A percentile compares a stretch with the other conserved stretches of the same genome.
Evolutionary conservation across 805 yeast genomes (phyloP).

Genomic region (Zygotorulaspora sp.): DNA sequence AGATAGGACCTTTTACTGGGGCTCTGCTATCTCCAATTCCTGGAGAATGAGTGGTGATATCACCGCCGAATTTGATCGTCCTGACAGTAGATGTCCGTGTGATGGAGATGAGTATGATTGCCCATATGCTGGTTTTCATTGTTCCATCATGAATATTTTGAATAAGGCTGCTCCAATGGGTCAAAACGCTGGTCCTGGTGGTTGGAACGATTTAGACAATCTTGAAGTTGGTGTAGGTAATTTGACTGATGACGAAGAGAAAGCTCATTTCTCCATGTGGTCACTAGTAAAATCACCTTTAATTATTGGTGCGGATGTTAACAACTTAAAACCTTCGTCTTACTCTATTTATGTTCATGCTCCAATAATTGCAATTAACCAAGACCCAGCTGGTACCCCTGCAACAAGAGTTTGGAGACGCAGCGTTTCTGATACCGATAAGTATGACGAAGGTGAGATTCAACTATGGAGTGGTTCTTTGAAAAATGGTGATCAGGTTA

Average conservation of each 20-base stretch:
- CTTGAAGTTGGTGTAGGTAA: slow-evolving; percentile 34
- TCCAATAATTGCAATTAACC: slow-evolving; percentile 22
- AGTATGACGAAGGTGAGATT: slow-evolving; percentile 9
- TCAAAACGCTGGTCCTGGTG: slow-evolving; percentile 26
- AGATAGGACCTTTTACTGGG: slow-evolving; percentile 33
- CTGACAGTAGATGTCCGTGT: slow-evolving; percentile 32
- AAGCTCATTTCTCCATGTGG: slow-evolving; percentile 33
- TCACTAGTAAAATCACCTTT: slow-evolving; percentile 33
- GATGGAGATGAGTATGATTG: slow-evolving; percentile 24
- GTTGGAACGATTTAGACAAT: slow-evolving; percentile 32
- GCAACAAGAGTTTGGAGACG: slow-evolving; percentile 14
- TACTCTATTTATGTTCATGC: slow-evolving; percentile 21
- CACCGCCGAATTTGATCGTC: slow-evolving; percentile 10
- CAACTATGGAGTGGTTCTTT: slow-evolving; percentile 11
- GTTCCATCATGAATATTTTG: slow-evolving; percentile 26
- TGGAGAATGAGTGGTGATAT: slow-evolving; percentile 31
- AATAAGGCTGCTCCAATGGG: slow-evolving; percentile 32
- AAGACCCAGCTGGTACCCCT: slow-evolving; percentile 24
- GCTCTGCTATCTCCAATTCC: slow-evolving; percentile 21
- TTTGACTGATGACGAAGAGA: slow-evolving; percentile 29
- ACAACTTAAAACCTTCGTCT: slow-evolving; percentile 20
- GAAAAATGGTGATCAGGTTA: slow-evolving; percentile 8
- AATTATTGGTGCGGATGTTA: slow-evolving; percentile 30
- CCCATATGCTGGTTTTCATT: slow-evolving; percentile 25
- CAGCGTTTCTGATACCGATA: slow-evolving; percentile 5